Base-by-base conservation (phyloP, 2,329 filamentous ascomycete genomes). In the Hymenotorrendiella dingleyae region DNA sequence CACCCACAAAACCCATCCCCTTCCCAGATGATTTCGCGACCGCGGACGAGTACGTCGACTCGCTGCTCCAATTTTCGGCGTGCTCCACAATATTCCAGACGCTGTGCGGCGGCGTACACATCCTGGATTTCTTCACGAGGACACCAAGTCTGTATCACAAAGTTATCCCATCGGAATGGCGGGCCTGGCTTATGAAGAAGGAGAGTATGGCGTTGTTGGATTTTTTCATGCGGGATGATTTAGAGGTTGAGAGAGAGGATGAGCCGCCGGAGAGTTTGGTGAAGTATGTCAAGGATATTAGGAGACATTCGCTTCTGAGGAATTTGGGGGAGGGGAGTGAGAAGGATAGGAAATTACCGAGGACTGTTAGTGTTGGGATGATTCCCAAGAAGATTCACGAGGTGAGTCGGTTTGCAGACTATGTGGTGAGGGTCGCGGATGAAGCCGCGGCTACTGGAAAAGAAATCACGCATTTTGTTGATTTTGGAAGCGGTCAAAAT, bases 401-500 rank as follows among this genome's bases (percentile, higher is more conserved):
- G 67, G 93, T 97, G 23, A 77, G 81, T 46, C 81, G 93, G 59
- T 96, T 97, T 59, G 85, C 91, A n/a, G 76, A 77, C 49, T 97
- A 91, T 56, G 78, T 97, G 40, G 76, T 87, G 37, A 58, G 66
- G 3, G 67, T 83, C 8, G 71, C 76, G 0, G 64, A 67, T 41
- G 72, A 76, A 21, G 73, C 95, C 19, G 72, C 76, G 3, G 60
- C 68, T 2, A 67, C 76, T 1, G 68, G 70, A 0, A 65, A 70
- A 36, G 65, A 72, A 6, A 81, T 96, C 47, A 86, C 88, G 0
- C 90, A 97, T 66, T 80, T 95, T 45, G 83, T 97, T 36, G 93
- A 98, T 65, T 95, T 97, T 64, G 93, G 93, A 21, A 95, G 89
- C 40, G 93, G 93, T 0, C 91, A 97, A 63, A 97, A 96, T 60